Evolutionary conservation across 2,329 filamentous ascomycete species (phyloP).

Genomic region (Hypoxylon sp.): DNA sequence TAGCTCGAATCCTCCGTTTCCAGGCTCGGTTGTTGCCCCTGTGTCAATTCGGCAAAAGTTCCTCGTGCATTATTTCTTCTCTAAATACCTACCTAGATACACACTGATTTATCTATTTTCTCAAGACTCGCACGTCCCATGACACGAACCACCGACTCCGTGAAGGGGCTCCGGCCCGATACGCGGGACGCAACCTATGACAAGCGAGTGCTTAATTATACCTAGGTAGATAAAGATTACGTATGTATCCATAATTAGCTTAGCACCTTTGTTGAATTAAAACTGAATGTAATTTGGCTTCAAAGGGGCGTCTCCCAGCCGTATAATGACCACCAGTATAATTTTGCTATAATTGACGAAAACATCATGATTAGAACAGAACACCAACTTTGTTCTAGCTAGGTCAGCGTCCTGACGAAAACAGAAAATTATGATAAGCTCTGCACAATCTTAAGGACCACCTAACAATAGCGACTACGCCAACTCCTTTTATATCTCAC

Average conservation of each 20-base stretch:
- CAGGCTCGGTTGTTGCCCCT: conserved; percentile 4
- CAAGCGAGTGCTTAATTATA: too few relatives aligned
- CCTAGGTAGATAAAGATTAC: too few relatives aligned
- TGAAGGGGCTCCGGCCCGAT: neutral
- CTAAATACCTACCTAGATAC: too few relatives aligned
- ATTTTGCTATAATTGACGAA: neutral
- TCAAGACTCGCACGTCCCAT: too few relatives aligned
- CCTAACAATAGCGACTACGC: neutral
- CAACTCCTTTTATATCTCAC: neutral
- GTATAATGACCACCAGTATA: neutral
- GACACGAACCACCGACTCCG: neutral
- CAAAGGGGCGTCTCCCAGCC: neutral
- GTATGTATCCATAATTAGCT: too few relatives aligned
- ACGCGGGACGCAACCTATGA: neutral
- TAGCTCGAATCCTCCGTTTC: conserved; percentile 6
- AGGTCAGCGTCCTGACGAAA: neutral
- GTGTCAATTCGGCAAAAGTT: conserved; percentile 17
- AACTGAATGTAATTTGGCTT: neutral
- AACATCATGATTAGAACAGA: neutral
- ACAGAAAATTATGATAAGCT: neutral
- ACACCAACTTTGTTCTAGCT: neutral
- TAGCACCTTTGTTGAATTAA: neutral
- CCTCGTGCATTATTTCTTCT: neutral
- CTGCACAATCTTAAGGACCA: neutral
- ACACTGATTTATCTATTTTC: neutral